Evolutionary conservation across 176 grass and related monocot species (phyloP).

Genomic region (Avena eriantha): DNA sequence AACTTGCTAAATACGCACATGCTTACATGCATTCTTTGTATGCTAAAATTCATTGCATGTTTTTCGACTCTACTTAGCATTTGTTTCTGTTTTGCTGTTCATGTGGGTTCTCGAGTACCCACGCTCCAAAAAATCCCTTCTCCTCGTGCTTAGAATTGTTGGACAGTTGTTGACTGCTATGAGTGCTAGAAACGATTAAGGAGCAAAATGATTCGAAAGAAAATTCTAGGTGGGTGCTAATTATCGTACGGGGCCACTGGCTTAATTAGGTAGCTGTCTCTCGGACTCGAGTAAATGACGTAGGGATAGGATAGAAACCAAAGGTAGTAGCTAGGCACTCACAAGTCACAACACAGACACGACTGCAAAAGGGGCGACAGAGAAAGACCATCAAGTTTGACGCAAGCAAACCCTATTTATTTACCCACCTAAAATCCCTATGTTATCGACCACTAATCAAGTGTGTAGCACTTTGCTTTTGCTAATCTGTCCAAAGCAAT

Average conservation of each 20-base stretch:
- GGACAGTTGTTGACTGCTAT: too few relatives aligned
- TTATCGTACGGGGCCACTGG: neutral
- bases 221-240: neutral
- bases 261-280: conserved; percentile 1
- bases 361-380: neutral
- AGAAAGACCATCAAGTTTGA: conserved; percentile 10
- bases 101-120: too few relatives aligned
- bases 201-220: too few relatives aligned
- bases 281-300: neutral
- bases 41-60: too few relatives aligned
- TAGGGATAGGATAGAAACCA: neutral
- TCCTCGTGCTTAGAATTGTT: too few relatives aligned
- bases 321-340: neutral
- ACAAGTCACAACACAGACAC: neutral
- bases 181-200: too few relatives aligned
- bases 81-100: too few relatives aligned
- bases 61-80: too few relatives aligned
- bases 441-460: conserved; percentile 8
- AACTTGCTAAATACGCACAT: too few relatives aligned
- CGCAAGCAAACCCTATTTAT: neutral
- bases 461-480: neutral
- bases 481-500: neutral
- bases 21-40: too few relatives aligned
- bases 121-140: too few relatives aligned
- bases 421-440: neutral